These are phyloP conservation scores for Coccomyxa subellipsoidea DNA, from an alignment of 163 green algal species.

Conservation along the genomic window DNA sequence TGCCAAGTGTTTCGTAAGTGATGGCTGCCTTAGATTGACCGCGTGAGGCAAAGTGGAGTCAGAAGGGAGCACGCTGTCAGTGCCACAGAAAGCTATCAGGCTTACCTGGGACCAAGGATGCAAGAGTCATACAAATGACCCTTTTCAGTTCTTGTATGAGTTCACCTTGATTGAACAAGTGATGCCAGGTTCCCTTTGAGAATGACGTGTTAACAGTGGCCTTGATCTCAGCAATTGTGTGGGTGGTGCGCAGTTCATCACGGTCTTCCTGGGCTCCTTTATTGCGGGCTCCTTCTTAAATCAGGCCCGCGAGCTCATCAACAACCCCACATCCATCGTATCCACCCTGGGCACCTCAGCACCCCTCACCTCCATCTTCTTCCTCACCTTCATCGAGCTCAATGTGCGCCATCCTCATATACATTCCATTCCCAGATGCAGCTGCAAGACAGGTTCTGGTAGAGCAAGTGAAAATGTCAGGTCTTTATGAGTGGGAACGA, in stretches of 20 bases:
- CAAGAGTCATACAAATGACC: too few relatives aligned
- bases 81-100: too few relatives aligned
- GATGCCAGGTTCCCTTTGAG: background rate
- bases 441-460: too few relatives aligned
- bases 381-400: slow-evolving; percentile 58
- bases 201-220: background rate
- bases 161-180: too few relatives aligned
- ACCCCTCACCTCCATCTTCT: slow-evolving; percentile 52
- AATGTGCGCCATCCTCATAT: background rate
- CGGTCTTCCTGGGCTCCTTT: slow-evolving; percentile 54
- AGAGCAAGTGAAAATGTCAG: too few relatives aligned
- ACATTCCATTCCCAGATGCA: background rate
- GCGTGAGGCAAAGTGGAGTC: too few relatives aligned
- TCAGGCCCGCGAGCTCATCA: slow-evolving; percentile 32
- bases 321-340: slow-evolving; percentile 21
- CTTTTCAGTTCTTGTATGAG: too few relatives aligned
- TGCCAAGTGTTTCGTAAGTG: too few relatives aligned
- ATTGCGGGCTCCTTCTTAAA: slow-evolving; percentile 39
- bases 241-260: slow-evolving; percentile 36
- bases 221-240: background rate
- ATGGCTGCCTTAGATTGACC: too few relatives aligned
- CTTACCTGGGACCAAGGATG: too few relatives aligned
- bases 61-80: too few relatives aligned
- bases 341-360: slow-evolving; percentile 22
- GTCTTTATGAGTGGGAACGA: too few relatives aligned